A percentile compares a stretch with the other conserved stretches of the same genome.
Evolutionary conservation across 2,329 filamentous ascomycete genomes (phyloP).

Genomic region (Alternaria triticimaculans): DNA sequence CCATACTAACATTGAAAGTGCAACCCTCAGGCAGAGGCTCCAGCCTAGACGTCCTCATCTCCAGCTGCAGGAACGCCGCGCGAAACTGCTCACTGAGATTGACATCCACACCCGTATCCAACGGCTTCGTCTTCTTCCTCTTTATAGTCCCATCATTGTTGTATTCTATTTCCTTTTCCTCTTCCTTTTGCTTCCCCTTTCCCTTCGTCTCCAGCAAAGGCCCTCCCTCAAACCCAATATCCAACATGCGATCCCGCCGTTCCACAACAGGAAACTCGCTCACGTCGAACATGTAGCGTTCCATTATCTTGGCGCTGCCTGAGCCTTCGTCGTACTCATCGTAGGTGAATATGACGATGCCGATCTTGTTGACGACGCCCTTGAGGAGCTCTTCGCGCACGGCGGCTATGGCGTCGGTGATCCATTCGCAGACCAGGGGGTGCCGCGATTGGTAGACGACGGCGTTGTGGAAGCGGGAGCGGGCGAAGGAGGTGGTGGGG

Average conservation of each 20-base stretch:
- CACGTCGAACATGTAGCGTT: conserved; percentile 68
- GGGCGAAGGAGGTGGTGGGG: conserved; percentile 76
- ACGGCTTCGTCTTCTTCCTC: conserved; percentile 15
- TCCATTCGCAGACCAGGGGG: conserved; percentile 84
- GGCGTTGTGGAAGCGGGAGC: conserved; percentile 81
- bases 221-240: conserved; percentile 58
- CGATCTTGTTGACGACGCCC: conserved; percentile 61
- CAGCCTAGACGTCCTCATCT: conserved; percentile 65
- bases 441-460: conserved; percentile 86
- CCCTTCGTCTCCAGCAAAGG: neutral
- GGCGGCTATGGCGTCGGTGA: conserved; percentile 78
- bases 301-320: conserved; percentile 58
- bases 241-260: conserved; percentile 50
- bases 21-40: conserved; percentile 67
- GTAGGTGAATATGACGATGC: conserved; percentile 63
- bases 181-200: neutral
- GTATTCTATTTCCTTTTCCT: conserved; percentile 13
- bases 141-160: conserved; percentile 8
- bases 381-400: conserved; percentile 71
- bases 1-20: conserved; percentile 78
- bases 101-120: conserved; percentile 38
- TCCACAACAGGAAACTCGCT: conserved; percentile 60
- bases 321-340: neutral
- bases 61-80: conserved; percentile 68
- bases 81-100: conserved; percentile 77